Percentiles rank a stretch among this genome's conserved stretches.
phyloP scores from a whole-genome alignment of 1,284 basidiomycete species.

The Leccinum brunneo-olivaceum region DNA sequence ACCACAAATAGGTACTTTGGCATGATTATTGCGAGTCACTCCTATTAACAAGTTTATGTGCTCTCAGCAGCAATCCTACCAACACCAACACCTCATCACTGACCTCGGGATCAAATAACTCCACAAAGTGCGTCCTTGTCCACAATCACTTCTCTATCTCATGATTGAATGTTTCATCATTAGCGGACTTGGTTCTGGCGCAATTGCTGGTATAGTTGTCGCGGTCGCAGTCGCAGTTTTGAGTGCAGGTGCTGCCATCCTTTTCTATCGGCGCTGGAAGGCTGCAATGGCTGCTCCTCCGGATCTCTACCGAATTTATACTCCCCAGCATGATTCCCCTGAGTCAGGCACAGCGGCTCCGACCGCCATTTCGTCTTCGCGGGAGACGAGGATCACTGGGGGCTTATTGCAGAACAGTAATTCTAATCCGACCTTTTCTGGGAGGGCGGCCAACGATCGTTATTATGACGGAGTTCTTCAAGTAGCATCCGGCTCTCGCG shows the following conservation, averaged over 20 bases:
- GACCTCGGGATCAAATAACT: neutral
- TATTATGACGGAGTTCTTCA: neutral
- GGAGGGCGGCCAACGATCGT: constrained; percentile 7
- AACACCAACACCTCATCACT: neutral
- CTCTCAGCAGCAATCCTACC: constrained; percentile 3
- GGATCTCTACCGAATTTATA: constrained; percentile 10
- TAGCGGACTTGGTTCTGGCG: constrained; percentile 22
- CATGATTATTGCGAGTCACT: neutral
- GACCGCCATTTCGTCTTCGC: constrained; percentile 17
- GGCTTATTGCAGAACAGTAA: constrained; percentile 11
- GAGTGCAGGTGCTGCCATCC: constrained; percentile 12
- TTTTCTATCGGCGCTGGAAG: constrained; percentile 30
- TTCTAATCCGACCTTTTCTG: neutral
- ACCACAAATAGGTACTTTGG: constrained; percentile 6
- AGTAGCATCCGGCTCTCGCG: constrained; percentile 1
- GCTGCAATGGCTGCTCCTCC: constrained; percentile 12
- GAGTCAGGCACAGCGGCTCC: neutral
- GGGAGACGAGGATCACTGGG: constrained; percentile 14
- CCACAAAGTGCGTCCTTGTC: constrained; percentile 6
- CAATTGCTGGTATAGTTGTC: constrained; percentile 24
- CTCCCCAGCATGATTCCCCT: constrained; percentile 10
- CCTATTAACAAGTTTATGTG: neutral
- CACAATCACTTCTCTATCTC: neutral
- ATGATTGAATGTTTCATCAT: neutral
- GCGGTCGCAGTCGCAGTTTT: constrained; percentile 14